Base-by-base conservation (phyloP, 2,329 filamentous ascomycete species). In the Emericellopsis cladophorae region DNA sequence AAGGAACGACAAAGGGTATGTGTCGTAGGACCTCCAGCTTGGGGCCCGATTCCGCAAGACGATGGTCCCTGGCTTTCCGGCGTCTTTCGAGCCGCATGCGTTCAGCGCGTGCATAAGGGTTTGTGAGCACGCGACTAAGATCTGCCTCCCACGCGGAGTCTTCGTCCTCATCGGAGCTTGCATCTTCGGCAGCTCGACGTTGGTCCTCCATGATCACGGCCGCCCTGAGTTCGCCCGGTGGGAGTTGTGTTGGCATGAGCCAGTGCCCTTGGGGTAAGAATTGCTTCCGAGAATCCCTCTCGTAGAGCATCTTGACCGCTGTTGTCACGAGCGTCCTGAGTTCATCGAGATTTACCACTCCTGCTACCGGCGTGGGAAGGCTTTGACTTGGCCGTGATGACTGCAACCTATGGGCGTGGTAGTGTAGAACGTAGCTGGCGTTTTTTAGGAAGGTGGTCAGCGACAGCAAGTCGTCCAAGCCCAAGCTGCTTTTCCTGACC, bases 1-100 rank as follows among this genome's bases (percentile, higher is more conserved):
- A 98, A 0, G 90, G 92, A 36, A 98, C 92, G 49, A 90, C 84
- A 56, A 96, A 98, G 0, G 92, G 92, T 80, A 98, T 93, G 53
- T 96, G 93, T 49, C 92, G 82, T 39, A 98, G 62, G 5, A 98
- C 84, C 54, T 95, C 89, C 9, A 95, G 67, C 49, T 90, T 81
- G 1, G 92, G 90, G 1, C 84, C 86, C 45, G 95, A 78, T 12
- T 82, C 74, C 37, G 89, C 84, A 21, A 93, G 64, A 45, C 84
- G 75, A 35, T 79, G 79, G 7, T 74, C 70, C 52, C 78, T 79
- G 46, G 78, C 74, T 51, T 86, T 78, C 48, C 32, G n/a, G 8
- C 18, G 32, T 21, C n/a, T 21, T 35, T 79, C 74, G 32, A 70
- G 67, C 47, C 75, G 74, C 36, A 83, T 58, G 41, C 68, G 66